Evolutionary conservation across 78 protist species (phyloP).

Genomic region (Dictyostelium brefeldianum): DNA sequence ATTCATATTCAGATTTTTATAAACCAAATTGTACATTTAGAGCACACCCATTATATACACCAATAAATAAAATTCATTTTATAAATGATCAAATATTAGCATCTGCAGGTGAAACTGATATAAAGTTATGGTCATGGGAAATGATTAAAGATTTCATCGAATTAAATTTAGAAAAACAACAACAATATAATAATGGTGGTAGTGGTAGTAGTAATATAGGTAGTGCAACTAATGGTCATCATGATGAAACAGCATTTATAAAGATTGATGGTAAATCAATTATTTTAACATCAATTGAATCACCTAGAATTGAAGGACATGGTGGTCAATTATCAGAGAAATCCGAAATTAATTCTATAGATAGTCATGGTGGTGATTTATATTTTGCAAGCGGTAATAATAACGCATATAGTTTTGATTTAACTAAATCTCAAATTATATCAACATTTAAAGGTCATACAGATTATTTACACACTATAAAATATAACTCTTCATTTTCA

Average conservation of each 20-base stretch:
- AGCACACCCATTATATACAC: background rate
- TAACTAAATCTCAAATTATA: background rate
- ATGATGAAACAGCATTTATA: background rate
- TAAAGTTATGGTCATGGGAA: conserved; percentile 46
- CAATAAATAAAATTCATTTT: conserved; percentile 43
- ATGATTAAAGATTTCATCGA: background rate
- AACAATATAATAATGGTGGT: background rate
- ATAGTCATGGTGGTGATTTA: conserved; percentile 15
- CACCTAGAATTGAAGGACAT: conserved; percentile 37
- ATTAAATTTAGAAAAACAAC: background rate
- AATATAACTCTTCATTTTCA: conserved; percentile 25
- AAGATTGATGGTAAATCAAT: background rate
- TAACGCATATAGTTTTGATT: conserved; percentile 51
- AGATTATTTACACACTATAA: conserved; percentile 35
- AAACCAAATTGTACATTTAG: conserved; percentile 17
- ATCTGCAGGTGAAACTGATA: conserved; percentile 57
- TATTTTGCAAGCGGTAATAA: conserved; percentile 58
- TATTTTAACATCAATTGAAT: background rate
- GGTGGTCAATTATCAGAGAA: conserved; percentile 48
- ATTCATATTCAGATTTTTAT: background rate
- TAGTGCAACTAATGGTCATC: background rate
- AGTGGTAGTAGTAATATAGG: too few species aligned
- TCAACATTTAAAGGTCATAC: conserved; percentile 26
- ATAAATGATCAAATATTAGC: conserved; percentile 9
- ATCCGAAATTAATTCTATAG: conserved; percentile 51